Conservation (phyloP, 306 rosid genomes). For the Gastrolobium bilobum region DNA sequence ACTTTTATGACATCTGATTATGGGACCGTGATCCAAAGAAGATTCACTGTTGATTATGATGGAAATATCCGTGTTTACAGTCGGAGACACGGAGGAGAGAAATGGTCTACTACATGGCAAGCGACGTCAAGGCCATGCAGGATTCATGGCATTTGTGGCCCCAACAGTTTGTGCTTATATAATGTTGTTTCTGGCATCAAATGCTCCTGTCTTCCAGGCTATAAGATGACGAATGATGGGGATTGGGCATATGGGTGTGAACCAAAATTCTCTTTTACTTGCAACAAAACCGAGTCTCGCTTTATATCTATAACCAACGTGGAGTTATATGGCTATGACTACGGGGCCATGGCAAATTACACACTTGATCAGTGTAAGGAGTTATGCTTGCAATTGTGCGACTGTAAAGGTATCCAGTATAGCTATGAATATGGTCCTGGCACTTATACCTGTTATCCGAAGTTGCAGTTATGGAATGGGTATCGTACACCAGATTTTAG, state of each 20-base stretch:
- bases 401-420: conserved; percentile 60
- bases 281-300: conserved; percentile 38
- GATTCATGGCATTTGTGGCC: conserved; percentile 66
- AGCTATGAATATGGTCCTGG: background rate
- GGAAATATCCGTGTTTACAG: conserved; percentile 67
- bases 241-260: conserved; percentile 64
- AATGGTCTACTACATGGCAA: conserved; percentile 67
- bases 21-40: conserved; percentile 53
- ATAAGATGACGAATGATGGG: conserved; percentile 22
- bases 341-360: conserved; percentile 44
- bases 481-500: conserved; percentile 46
- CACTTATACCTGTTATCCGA: conserved; percentile 53
- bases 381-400: conserved; percentile 51
- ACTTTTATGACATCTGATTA: conserved; percentile 56
- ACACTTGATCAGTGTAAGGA: conserved; percentile 50
- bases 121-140: conserved; percentile 53
- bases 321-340: conserved; percentile 65
- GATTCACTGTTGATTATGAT: conserved; percentile 60
- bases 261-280: conserved; percentile 49
- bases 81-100: conserved; percentile 21
- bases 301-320: conserved; percentile 37
- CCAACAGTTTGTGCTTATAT: conserved; percentile 54
- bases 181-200: conserved; percentile 12
- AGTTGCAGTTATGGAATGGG: conserved; percentile 59
- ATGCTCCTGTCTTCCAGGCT: conserved; percentile 62